Conservation (phyloP, 2,329 filamentous ascomycete species). For the Blumeria hordei region DNA sequence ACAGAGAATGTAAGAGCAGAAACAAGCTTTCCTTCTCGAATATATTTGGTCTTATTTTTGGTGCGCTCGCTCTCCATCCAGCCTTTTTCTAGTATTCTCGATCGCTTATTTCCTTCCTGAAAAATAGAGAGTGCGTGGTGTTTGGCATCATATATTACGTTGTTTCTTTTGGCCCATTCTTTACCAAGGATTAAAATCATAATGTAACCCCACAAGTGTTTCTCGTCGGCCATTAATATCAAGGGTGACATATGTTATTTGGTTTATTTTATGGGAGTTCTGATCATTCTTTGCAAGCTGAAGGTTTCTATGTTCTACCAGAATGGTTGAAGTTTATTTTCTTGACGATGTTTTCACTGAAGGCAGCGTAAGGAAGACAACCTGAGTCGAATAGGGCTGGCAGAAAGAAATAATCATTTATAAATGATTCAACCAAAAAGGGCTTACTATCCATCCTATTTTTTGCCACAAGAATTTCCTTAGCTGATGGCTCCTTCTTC, state of each 20-base stretch:
- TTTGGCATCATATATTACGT: neutral
- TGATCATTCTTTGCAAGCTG: neutral
- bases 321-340: neutral
- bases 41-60: neutral
- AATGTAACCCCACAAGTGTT: neutral
- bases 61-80: neutral
- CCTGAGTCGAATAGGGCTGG: neutral
- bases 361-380: neutral
- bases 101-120: neutral
- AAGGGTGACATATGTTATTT: neutral
- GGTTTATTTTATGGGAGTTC: neutral
- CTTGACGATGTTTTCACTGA: neutral
- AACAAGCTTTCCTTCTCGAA: neutral
- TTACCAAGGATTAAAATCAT: conserved; percentile 1
- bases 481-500: neutral
- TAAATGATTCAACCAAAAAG: neutral
- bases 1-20: neutral
- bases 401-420: conserved; percentile 1
- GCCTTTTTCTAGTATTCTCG: neutral
- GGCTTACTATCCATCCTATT: neutral
- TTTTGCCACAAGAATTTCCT: neutral
- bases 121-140: neutral
- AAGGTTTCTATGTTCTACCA: neutral
- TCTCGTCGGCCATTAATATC: neutral
- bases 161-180: neutral